Evolutionary conservation across 208 protist genomes (phyloP), one percentile per base, ranked within the genome.

Genomic region (Acanthamoeba culbertsoni): DNA sequence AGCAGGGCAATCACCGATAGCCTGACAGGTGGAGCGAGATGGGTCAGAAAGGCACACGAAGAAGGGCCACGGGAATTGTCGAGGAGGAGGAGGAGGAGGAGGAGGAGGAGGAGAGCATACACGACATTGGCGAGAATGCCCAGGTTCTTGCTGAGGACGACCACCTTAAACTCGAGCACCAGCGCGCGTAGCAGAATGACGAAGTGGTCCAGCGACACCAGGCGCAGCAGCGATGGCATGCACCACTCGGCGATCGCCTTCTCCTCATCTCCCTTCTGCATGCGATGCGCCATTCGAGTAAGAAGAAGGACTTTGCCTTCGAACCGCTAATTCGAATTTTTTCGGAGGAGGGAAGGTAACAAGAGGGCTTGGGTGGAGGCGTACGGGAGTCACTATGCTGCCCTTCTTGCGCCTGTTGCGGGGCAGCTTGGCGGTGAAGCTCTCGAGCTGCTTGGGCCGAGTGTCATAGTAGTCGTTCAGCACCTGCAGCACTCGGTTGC

Each of bases 221-320:
- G 14, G 10, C 86, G 59, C 14, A 92, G 33, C 0, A 59, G 28
- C 55, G 86, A 65, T 16, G 65, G 45, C 48, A 92, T 40, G 59
- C 63, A 92, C 86, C 86, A 92, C 33, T 92, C 86, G 26, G 86
- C 86, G 37, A 92, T 92, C 40, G 48, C 42, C 86, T 92, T 62
- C 37, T 88, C 77, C 48, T 88, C 77, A 28, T 88, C 51, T 31
- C 77, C 77, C 37, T 88, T 62, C 77, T 88, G 77, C 33, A 37
- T 35, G 65, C 20, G 35, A 75, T n/a, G n/a, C n/a, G n/a, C n/a
- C n/a, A n/a, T n/a, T n/a, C n/a, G n/a, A n/a, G n/a, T n/a, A n/a
- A n/a, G n/a, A n/a, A n/a, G n/a, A n/a, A n/a, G n/a, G n/a, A n/a
- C n/a, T n/a, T n/a, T n/a, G n/a, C n/a, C n/a, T n/a, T n/a, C n/a